Evolutionary conservation across 1,284 basidiomycete species (phyloP), one percentile per base, ranked within the genome.

Genomic region (Kwoniella shivajii): DNA sequence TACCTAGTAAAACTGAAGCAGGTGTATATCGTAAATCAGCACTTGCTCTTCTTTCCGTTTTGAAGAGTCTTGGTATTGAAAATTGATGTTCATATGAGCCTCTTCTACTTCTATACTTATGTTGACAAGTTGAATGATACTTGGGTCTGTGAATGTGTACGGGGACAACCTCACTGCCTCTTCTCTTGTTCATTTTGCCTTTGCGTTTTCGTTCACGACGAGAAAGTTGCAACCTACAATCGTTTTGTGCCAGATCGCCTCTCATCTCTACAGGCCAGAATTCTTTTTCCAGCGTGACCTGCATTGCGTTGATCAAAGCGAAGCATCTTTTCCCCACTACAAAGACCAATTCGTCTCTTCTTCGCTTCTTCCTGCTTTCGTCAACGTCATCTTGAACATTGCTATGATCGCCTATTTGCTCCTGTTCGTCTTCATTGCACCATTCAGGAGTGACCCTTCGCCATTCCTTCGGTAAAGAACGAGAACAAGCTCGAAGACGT

Each of bases 1-100:
- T 74, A 14, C 72, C 72, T 1, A 74, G 64, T 16, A 74, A 45
- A 34, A 74, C 72, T 74, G 41, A 39, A 27, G 38, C n/a, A 33
- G 31, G 41, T 20, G 37, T 18, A 10, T 39, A 27, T 45, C 24
- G 24, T 11, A 6, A 24, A 47, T 31, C 31, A 47, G 30, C 34
- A 34, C 33, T 36, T 20, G 47, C 13, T 49, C 47, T 36, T 36
- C 48, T 14, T 39, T n/a, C 16, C 13, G 16, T 24, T 30, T 24
- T 52, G 31, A 33, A 43, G n/a, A 37, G n/a, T 36, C 27, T 38
- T 18, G 26, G 33, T 46, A 39, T 0, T 10, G 34, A 22, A 24
- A 29, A 54, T 29, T 30, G 43, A 13, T 13, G 18, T 31, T 31
- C 43, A 31, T 38, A 48, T 27, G 33, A 30, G 13, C 24, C 11